These are phyloP conservation scores for Ocimum tenuiflorum DNA, from an alignment of 257 asterid species.

Conservation along the genomic window DNA sequence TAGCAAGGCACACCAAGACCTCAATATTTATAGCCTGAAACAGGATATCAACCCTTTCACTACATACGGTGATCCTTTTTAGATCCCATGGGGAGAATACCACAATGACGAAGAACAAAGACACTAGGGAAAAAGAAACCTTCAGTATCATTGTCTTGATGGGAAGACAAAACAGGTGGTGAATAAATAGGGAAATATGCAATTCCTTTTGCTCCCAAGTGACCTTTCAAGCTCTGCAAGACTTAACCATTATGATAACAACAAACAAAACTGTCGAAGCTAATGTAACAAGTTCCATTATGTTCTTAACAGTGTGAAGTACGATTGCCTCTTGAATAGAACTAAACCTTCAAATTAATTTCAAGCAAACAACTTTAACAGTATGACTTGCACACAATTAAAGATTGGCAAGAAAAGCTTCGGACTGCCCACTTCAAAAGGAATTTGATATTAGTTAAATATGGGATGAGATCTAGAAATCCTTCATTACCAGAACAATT, in stretches of 20 bases:
- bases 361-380: not conserved
- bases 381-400: not conserved
- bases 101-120: not conserved
- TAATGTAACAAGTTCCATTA: conserved; percentile 9
- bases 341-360: not conserved
- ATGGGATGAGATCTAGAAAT: not conserved
- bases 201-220: conserved; percentile 56
- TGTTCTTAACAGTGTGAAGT: not conserved
- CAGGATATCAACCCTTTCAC: not conserved
- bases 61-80: not conserved
- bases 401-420: not conserved
- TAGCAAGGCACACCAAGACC: conserved; percentile 9
- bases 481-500: not conserved
- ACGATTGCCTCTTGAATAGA: too few species aligned
- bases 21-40: not conserved
- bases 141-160: conserved; percentile 29
- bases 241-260: conserved; percentile 7
- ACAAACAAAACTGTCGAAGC: not conserved
- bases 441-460: not conserved
- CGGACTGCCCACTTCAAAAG: not conserved
- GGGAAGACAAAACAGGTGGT: conserved; percentile 66
- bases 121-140: conserved; percentile 24
- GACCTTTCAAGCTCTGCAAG: conserved; percentile 53
- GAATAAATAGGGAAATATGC: conserved; percentile 56
- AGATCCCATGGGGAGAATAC: not conserved